Conservation (phyloP, 495 filamentous ascomycete species). For the Annulohypoxylon stygium region DNA sequence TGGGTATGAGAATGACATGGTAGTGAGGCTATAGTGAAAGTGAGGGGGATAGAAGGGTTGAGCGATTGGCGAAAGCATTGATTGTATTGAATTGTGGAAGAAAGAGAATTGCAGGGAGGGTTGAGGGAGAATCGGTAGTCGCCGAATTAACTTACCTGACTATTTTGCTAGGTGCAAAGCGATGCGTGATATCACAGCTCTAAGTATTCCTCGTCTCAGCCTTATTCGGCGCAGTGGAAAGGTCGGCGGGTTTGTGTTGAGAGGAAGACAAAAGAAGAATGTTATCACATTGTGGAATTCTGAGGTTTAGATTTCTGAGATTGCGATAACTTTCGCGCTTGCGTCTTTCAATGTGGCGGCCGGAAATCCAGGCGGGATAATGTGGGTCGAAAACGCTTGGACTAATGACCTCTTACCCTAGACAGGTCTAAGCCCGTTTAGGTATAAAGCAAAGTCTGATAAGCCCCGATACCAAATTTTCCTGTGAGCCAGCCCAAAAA, state of each 20-base stretch:
- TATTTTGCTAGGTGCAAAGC: constrained; percentile 25
- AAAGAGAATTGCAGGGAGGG: constrained; percentile 10
- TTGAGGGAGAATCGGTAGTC: background rate
- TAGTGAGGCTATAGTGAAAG: background rate
- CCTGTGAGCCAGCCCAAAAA: constrained; percentile 17
- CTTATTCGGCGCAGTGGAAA: constrained; percentile 19
- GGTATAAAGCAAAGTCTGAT: constrained; percentile 25
- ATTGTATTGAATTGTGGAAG: constrained; percentile 3
- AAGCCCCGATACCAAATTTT: constrained; percentile 45
- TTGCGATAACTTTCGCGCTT: constrained; percentile 50
- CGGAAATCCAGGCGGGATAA: constrained; percentile 44
- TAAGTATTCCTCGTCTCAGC: constrained; percentile 20
- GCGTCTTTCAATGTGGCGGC: constrained; percentile 45
- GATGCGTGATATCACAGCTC: constrained; percentile 1
- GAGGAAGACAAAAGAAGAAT: constrained; percentile 13
- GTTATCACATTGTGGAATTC: constrained; percentile 45
- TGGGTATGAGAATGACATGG: background rate
- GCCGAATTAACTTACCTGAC: background rate
- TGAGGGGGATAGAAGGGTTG: constrained; percentile 3
- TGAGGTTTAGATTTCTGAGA: constrained; percentile 45
- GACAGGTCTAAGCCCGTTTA: constrained; percentile 14
- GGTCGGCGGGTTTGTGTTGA: constrained; percentile 4
- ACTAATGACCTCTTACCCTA: constrained; percentile 26
- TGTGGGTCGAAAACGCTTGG: constrained; percentile 27
- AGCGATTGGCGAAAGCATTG: background rate